phyloP scores from a whole-genome alignment of 306 rosid species.

The Betula pendula region DNA sequence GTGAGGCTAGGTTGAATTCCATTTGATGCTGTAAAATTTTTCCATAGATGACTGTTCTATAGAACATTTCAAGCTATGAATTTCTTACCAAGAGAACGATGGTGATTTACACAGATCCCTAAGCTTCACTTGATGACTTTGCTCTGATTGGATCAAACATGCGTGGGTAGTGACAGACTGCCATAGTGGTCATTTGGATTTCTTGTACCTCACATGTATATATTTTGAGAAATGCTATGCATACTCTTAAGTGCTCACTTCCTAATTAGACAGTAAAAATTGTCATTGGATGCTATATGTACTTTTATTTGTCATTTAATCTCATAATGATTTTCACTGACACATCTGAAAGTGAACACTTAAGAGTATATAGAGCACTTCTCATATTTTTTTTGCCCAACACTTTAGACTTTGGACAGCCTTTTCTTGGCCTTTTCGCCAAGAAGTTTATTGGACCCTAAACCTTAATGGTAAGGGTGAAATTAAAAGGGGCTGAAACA shows the following conservation, averaged over 20 bases:
- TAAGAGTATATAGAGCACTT: too few species aligned
- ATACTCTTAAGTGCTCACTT: too few species aligned
- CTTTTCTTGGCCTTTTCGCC: too few species aligned
- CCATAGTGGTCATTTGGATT: background rate
- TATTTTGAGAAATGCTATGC: too few species aligned
- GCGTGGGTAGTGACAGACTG: background rate
- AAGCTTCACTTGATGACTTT: background rate
- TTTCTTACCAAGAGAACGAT: conserved; percentile 8
- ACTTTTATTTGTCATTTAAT: too few species aligned
- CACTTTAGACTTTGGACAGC: too few species aligned
- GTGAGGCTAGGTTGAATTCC: conserved; percentile 40
- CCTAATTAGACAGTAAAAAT: too few species aligned
- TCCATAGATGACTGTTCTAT: background rate
- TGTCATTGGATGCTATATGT: too few species aligned
- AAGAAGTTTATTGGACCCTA: background rate
- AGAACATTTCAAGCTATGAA: conserved; percentile 9
- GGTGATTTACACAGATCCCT: background rate
- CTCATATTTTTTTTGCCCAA: too few species aligned
- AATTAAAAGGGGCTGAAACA: too few species aligned
- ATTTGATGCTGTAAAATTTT: conserved; percentile 27
- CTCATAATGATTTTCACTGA: too few species aligned
- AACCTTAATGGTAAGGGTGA: background rate
- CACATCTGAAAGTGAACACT: too few species aligned
- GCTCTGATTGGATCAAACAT: background rate
- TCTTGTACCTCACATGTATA: background rate